phyloP scores from a whole-genome alignment of 108 stramenopile species.

The Licmophora abbreviata region DNA sequence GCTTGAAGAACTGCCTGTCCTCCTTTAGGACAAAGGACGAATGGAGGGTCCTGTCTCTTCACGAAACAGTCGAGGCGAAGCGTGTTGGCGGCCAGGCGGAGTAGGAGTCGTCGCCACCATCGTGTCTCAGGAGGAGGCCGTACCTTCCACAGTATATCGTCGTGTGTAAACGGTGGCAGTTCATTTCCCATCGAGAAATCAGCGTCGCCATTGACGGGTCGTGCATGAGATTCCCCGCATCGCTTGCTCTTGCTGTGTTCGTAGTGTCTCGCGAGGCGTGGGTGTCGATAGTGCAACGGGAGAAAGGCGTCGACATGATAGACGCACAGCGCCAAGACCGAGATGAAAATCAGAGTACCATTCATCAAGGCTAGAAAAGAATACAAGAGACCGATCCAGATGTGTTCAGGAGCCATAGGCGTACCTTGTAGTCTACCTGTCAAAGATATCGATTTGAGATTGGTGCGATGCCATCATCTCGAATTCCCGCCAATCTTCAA shows the following conservation, averaged over 20 bases:
- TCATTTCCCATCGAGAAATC: neutral
- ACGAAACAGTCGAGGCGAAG: conserved; percentile 39
- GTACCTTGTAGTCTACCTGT: too few species aligned
- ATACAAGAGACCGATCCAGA: too few species aligned
- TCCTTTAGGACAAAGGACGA: conserved; percentile 53
- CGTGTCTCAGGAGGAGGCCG: conserved; percentile 48
- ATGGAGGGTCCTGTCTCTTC: conserved; percentile 29
- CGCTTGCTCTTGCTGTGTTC: neutral
- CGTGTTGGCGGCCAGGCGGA: conserved; percentile 41
- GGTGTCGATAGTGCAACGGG: conserved; percentile 4
- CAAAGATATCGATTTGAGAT: too few species aligned
- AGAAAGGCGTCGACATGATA: conserved; percentile 30
- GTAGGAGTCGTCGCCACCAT: conserved; percentile 18
- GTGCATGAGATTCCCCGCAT: neutral
- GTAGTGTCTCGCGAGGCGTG: conserved; percentile 1
- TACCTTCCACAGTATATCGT: conserved; percentile 60
- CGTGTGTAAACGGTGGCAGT: conserved; percentile 20
- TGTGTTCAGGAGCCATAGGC: too few species aligned
- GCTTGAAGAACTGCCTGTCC: conserved; percentile 59
- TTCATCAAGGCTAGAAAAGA: conserved; percentile 4
- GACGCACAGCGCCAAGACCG: conserved; percentile 7
- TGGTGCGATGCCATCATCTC: too few species aligned
- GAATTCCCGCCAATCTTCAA: too few species aligned
- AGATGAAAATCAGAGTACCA: neutral
- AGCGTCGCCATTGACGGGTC: neutral